Conservation (phyloP, 768 basidiomycete genomes). For the Psilocybe azurescens region DNA sequence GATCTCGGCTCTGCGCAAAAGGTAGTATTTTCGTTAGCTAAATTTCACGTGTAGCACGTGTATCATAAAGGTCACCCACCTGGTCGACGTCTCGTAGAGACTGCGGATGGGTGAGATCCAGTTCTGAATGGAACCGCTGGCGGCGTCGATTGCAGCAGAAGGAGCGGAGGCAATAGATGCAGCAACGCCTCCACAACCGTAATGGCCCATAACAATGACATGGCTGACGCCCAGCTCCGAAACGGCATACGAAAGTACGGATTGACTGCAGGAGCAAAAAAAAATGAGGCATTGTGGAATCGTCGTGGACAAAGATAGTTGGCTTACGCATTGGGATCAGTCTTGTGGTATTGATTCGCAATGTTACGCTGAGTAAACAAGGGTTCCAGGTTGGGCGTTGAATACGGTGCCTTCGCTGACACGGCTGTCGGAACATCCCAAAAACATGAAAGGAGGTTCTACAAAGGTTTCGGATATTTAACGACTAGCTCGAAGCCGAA, state of each 20-base stretch:
- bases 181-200: constrained; percentile 48
- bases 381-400: constrained; percentile 41
- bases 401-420: constrained; percentile 44
- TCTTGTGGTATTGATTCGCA: constrained; percentile 43
- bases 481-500: background rate
- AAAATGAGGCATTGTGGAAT: background rate
- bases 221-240: constrained; percentile 41
- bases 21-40: background rate
- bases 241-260: constrained; percentile 45
- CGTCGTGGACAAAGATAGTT: background rate
- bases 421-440: constrained; percentile 46
- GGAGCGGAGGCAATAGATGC: constrained; percentile 38
- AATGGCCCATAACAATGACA: constrained; percentile 49
- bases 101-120: constrained; percentile 47
- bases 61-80: constrained; percentile 25
- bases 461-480: background rate
- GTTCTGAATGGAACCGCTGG: constrained; percentile 39
- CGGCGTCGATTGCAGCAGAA: constrained; percentile 24
- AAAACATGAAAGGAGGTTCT: constrained; percentile 41
- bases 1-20: constrained; percentile 35
- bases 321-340: constrained; percentile 40
- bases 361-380: constrained; percentile 47
- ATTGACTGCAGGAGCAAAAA: constrained; percentile 13
- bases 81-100: constrained; percentile 37
- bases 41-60: background rate